These are phyloP conservation scores for Citeromyces nyonsensis DNA, from an alignment of 805 yeast species.

Conservation along the genomic window DNA sequence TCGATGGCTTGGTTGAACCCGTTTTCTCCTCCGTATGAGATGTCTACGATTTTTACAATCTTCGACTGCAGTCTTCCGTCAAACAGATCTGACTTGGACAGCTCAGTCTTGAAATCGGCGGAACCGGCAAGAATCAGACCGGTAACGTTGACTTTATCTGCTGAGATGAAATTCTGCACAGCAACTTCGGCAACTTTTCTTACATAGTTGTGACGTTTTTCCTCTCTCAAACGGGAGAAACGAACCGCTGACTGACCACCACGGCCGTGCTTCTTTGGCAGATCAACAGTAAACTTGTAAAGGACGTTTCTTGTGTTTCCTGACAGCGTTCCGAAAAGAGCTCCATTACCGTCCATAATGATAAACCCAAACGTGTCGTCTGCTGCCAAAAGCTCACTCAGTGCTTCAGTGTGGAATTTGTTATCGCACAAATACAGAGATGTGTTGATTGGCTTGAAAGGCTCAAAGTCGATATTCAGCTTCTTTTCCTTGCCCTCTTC, in stretches of 20 bases:
- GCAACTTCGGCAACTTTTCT: constrained; percentile 98
- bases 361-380: constrained; percentile 97
- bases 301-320: constrained; percentile 96
- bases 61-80: constrained; percentile 80
- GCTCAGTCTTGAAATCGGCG: constrained; percentile 95
- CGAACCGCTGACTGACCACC: constrained; percentile 99
- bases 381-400: constrained; percentile 83
- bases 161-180: constrained; percentile 91
- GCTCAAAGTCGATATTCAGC: constrained; percentile 94
- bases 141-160: constrained; percentile 84
- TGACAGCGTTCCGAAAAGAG: constrained; percentile 84
- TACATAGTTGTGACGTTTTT: constrained; percentile 96
- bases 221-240: constrained; percentile 97
- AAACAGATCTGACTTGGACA: constrained; percentile 84
- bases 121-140: constrained; percentile 97
- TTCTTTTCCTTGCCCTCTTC: constrained; percentile 97
- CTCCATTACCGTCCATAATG: constrained; percentile 99
- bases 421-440: constrained; percentile 91
- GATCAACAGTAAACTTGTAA: constrained; percentile 92
- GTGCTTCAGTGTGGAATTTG: constrained; percentile 95
- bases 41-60: constrained; percentile 86
- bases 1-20: constrained; percentile 99
- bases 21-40: constrained; percentile 98
- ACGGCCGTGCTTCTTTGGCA: constrained; percentile 99
- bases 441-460: constrained; percentile 98